These are phyloP conservation scores for Cystofilobasidium bisporidii DNA, from an alignment of 768 basidiomycete species.

Conservation along the genomic window DNA sequence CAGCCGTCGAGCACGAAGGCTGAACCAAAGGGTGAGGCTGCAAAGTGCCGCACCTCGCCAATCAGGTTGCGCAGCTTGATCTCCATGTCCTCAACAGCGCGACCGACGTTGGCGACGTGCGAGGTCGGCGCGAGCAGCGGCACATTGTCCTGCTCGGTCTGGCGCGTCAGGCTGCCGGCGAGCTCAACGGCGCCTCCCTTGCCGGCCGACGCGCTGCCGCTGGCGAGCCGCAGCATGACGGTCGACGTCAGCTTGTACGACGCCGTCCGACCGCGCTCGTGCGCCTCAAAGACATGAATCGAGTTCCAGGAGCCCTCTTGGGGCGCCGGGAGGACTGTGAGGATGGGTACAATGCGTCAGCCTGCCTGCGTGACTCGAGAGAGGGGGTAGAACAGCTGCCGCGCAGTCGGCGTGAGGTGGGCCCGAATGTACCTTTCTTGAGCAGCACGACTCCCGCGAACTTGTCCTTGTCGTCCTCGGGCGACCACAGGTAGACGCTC, in stretches of 20 bases:
- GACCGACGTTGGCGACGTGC: slow-evolving; percentile 88
- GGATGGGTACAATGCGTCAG: neutral
- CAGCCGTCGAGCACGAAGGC: neutral
- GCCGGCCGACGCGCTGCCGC: slow-evolving; percentile 35
- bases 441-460: slow-evolving; percentile 94
- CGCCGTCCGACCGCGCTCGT: slow-evolving; percentile 82
- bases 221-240: slow-evolving; percentile 84
- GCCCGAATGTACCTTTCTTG: slow-evolving; percentile 64
- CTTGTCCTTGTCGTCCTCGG: slow-evolving; percentile 69
- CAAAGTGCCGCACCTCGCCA: slow-evolving; percentile 32
- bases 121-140: slow-evolving; percentile 67
- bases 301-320: slow-evolving; percentile 87
- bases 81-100: slow-evolving; percentile 97
- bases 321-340: slow-evolving; percentile 26
- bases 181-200: slow-evolving; percentile 63
- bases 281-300: slow-evolving; percentile 91
- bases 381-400: neutral
- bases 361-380: too few species aligned
- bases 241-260: slow-evolving; percentile 97
- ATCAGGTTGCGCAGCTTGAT: slow-evolving; percentile 95
- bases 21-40: neutral
- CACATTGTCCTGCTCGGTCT: slow-evolving; percentile 74
- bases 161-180: slow-evolving; percentile 91
- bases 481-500: slow-evolving; percentile 95
- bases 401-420: neutral